A percentile compares a stretch with the other conserved stretches of the same genome.
phyloP scores from a whole-genome alignment of 768 basidiomycete species.

The Boletellus emodensis region DNA sequence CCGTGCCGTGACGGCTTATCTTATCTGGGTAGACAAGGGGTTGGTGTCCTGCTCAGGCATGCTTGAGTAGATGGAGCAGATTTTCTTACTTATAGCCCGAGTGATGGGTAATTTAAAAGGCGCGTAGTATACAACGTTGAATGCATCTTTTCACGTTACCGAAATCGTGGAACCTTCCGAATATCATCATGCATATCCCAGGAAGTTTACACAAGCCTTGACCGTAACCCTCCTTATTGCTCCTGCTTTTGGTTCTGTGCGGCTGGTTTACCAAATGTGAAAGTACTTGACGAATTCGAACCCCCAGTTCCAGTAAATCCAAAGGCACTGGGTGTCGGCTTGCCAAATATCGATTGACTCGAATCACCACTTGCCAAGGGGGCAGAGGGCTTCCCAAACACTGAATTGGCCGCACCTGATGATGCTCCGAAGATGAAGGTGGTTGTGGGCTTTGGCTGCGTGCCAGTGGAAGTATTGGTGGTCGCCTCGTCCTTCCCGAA shows the following conservation, averaged over 20 bases:
- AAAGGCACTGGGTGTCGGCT: constrained; percentile 27
- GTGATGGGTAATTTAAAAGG: background rate
- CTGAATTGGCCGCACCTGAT: constrained; percentile 2
- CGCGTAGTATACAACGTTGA: constrained; percentile 16
- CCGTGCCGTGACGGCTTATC: too few relatives aligned
- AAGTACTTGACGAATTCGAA: constrained; percentile 11
- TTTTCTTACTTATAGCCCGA: too few relatives aligned
- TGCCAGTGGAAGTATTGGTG: constrained; percentile 2
- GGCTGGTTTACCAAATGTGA: constrained; percentile 26
- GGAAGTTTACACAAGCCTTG: background rate
- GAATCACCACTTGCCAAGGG: constrained; percentile 4
- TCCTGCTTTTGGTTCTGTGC: constrained; percentile 33
- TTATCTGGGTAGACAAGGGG: too few relatives aligned
- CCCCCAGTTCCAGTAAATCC: constrained; percentile 28
- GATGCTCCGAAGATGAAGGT: constrained; percentile 19
- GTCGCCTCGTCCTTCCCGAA: constrained; percentile 17
- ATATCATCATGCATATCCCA: background rate
- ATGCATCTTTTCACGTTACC: background rate
- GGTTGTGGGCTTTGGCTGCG: constrained; percentile 29
- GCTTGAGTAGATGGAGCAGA: too few relatives aligned
- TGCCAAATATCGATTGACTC: constrained; percentile 12
- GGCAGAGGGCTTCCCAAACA: constrained; percentile 9
- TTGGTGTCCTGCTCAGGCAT: too few relatives aligned
- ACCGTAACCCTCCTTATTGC: constrained; percentile 17
- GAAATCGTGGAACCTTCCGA: background rate